These are phyloP conservation scores for Podospora comata DNA, from an alignment of 495 filamentous ascomycete species.

Conservation along the genomic window DNA sequence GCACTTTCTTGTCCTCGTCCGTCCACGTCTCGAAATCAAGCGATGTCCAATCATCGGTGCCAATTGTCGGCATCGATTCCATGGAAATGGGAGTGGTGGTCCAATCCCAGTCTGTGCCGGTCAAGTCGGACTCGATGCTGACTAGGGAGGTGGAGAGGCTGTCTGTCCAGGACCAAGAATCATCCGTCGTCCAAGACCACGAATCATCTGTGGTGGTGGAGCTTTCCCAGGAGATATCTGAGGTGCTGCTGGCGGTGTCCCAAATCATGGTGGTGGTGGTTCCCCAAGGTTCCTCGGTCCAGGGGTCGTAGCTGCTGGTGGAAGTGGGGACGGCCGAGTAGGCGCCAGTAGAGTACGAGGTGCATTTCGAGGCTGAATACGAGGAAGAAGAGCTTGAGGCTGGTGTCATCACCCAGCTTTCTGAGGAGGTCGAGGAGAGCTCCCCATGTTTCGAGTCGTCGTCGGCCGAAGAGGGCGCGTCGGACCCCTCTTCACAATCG, in stretches of 20 bases:
- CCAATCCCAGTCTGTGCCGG: background rate
- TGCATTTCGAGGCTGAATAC: background rate
- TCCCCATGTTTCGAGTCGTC: background rate
- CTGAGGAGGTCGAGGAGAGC: background rate
- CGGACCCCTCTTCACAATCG: slow-evolving; percentile 16
- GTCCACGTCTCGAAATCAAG: background rate
- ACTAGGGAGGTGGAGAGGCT: too few species aligned
- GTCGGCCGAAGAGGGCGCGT: background rate
- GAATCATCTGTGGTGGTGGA: slow-evolving; percentile 1
- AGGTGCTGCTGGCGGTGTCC: background rate
- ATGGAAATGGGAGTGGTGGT: background rate
- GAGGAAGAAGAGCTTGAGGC: background rate
- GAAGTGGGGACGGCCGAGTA: background rate
- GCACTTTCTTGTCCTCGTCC: background rate
- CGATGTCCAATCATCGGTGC: background rate
- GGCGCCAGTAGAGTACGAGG: background rate
- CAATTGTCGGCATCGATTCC: background rate
- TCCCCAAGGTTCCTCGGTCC: background rate
- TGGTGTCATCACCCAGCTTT: background rate
- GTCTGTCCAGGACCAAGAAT: background rate
- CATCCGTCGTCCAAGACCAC: background rate
- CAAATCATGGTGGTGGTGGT: background rate
- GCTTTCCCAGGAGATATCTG: too few species aligned
- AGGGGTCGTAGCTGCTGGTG: background rate
- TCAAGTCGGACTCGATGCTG: background rate